Evolutionary conservation across 495 filamentous ascomycete genomes (phyloP).

Genomic region (Aspergillus biplanus): DNA sequence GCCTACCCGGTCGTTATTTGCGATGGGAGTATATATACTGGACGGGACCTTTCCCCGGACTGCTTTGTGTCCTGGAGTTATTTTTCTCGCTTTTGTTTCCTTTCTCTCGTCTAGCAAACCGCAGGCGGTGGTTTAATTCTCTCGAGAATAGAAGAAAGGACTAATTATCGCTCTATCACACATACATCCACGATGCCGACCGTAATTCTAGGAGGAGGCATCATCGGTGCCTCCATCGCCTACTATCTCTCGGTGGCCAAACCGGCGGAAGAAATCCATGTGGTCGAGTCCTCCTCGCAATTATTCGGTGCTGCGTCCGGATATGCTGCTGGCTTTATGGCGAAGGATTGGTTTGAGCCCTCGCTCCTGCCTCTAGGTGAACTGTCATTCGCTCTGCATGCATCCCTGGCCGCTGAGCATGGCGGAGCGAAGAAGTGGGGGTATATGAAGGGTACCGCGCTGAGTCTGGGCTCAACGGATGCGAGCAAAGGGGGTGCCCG

Average conservation of each 20-base stretch:
- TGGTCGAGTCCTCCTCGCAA: conserved; percentile 65
- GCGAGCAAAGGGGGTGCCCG: conserved; percentile 37
- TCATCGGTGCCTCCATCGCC: conserved; percentile 78
- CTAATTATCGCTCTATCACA: neutral
- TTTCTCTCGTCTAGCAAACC: neutral
- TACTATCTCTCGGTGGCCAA: conserved; percentile 64
- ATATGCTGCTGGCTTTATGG: conserved; percentile 74
- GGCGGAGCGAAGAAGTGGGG: conserved; percentile 68
- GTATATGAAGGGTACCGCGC: conserved; percentile 64
- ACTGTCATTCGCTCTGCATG: conserved; percentile 72
- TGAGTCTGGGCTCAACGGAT: conserved; percentile 49
- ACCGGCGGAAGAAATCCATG: conserved; percentile 60
- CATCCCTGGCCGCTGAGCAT: conserved; percentile 61
- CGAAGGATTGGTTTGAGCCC: conserved; percentile 70
- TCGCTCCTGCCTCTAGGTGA: conserved; percentile 59
- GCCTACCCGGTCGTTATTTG: neutral
- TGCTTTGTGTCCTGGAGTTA: neutral
- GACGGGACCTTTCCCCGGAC: neutral
- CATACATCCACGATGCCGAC: conserved; percentile 48
- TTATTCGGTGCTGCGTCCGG: conserved; percentile 77
- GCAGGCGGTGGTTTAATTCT: neutral
- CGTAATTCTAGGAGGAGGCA: conserved; percentile 77
- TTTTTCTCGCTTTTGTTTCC: neutral
- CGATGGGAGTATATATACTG: neutral
- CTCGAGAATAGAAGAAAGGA: neutral